phyloP scores from a whole-genome alignment of 2,329 filamentous ascomycete species.

The Pseudopyrenochaeta lycopersici region DNA sequence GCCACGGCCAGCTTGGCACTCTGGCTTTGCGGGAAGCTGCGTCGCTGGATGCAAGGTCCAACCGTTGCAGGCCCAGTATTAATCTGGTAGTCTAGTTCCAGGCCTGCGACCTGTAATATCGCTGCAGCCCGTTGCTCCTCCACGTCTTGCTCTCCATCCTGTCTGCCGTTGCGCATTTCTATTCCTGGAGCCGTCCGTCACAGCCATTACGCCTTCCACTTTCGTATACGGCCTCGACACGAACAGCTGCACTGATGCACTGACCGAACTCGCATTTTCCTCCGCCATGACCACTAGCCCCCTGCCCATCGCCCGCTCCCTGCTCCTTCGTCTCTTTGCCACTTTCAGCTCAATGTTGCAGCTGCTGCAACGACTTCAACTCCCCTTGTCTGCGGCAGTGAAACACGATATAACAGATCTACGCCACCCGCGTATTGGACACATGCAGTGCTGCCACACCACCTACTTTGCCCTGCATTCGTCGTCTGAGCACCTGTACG shows the following conservation, averaged over 20 bases:
- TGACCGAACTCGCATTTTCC: neutral
- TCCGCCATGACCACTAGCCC: neutral
- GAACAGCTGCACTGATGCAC: neutral
- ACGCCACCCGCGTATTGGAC: constrained; percentile 5
- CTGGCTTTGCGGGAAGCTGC: neutral
- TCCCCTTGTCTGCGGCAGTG: constrained; percentile 12
- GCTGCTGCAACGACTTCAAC: constrained; percentile 10
- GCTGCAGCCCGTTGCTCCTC: neutral
- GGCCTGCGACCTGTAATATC: neutral
- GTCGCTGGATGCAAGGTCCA: neutral
- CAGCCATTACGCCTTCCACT: neutral
- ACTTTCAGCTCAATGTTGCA: neutral
- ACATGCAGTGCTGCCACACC: constrained; percentile 20
- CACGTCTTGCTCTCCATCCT: neutral
- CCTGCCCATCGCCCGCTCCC: neutral
- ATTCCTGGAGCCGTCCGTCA: neutral
- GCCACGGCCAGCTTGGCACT: neutral
- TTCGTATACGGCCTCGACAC: neutral
- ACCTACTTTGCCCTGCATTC: neutral
- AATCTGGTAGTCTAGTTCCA: neutral
- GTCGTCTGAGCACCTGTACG: too few relatives aligned
- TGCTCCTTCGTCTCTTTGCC: constrained; percentile 2
- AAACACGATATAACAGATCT: constrained; percentile 21
- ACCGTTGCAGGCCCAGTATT: neutral
- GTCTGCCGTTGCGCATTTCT: neutral